Evolutionary conservation across 192 early-diverging fungal species (phyloP), one percentile per base, ranked within the genome.

Genomic region (Mortierella hygrophila): DNA sequence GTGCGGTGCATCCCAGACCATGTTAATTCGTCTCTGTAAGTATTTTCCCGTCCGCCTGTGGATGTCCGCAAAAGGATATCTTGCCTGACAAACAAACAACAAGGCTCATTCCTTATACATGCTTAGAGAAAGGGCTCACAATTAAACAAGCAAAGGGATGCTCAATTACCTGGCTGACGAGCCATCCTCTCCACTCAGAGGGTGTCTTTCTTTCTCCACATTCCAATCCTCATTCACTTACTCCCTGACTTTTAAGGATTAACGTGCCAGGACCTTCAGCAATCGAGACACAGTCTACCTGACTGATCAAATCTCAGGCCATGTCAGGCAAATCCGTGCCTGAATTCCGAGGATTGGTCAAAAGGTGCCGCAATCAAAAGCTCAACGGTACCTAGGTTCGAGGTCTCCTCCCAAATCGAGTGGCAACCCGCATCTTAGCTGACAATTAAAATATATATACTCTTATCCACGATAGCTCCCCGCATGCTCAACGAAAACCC

Each of bases 11-110:
- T 29, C 3, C 10, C 5, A 9, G 60, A 38, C 38, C 38, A 38
- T 38, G 38, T 38, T 10, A 63, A n/a, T 63, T 63, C 60, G 10
- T 29, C 60, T 63, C 60, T 32, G 60, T 63, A 23, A 63, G 26
- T 10, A 63, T 63, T 63, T 63, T 63, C 60, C 60, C 60, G 60
- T 10, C n/a, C n/a, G n/a, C n/a, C 60, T 26, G 10, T 8, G 60
- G 9, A 2, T 63, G 11, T 26, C 72, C 13, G 9, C 23, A 73
- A 73, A 73, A 73, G 72, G 72, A 52, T 52, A 73, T 73, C 40
- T 29, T 4, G 47, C 46, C 72, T 73, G 38, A 73, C 72, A 44
- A 44, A 74, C 18, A 16, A 4, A 26, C 55, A 23, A 54, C 4
- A 0, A 54, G 52, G 20, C 21, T 54, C 16, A 54, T 20, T 20